Conservation (phyloP, 345 rosid species). For the Theobroma cacao region DNA sequence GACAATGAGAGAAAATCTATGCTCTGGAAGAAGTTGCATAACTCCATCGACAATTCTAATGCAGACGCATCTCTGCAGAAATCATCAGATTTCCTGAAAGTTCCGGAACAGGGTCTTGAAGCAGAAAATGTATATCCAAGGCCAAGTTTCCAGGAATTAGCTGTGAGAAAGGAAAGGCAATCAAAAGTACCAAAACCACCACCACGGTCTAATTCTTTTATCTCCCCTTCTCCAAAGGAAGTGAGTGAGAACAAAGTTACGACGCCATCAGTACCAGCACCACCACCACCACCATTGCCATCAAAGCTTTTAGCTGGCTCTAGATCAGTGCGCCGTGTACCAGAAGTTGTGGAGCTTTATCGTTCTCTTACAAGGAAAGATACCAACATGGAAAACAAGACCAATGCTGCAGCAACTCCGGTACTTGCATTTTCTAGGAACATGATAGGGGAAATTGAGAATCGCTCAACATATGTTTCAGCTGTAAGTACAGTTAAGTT, state of each 20-base stretch:
- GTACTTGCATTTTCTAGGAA: constrained; percentile 42
- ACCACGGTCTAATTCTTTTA: constrained; percentile 25
- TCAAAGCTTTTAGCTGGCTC: constrained; percentile 44
- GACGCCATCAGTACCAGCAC: constrained; percentile 36
- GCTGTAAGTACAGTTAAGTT: constrained; percentile 59
- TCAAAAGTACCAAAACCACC: constrained; percentile 36
- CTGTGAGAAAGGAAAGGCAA: constrained; percentile 25
- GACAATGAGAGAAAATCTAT: constrained; percentile 82
- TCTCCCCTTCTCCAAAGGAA: constrained; percentile 17
- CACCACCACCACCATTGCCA: constrained; percentile 82
- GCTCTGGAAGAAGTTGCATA: constrained; percentile 92
- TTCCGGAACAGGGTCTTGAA: constrained; percentile 28
- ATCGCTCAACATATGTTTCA: constrained; percentile 79
- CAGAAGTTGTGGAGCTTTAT: constrained; percentile 79
- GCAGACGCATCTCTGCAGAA: constrained; percentile 40
- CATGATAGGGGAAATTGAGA: constrained; percentile 98
- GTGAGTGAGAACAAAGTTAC: constrained; percentile 26
- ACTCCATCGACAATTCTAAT: constrained; percentile 39
- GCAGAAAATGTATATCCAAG: constrained; percentile 19
- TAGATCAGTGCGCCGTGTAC: constrained; percentile 70
- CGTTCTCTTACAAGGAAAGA: constrained; percentile 76
- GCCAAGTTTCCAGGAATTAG: constrained; percentile 22
- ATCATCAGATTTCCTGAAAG: constrained; percentile 36
- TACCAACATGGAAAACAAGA: constrained; percentile 43
- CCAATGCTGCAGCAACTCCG: constrained; percentile 37